Percentiles rank a stretch among this genome's conserved stretches.
phyloP scores from a whole-genome alignment of 805 yeast genomes.

The Maudiozyma barnettii region DNA sequence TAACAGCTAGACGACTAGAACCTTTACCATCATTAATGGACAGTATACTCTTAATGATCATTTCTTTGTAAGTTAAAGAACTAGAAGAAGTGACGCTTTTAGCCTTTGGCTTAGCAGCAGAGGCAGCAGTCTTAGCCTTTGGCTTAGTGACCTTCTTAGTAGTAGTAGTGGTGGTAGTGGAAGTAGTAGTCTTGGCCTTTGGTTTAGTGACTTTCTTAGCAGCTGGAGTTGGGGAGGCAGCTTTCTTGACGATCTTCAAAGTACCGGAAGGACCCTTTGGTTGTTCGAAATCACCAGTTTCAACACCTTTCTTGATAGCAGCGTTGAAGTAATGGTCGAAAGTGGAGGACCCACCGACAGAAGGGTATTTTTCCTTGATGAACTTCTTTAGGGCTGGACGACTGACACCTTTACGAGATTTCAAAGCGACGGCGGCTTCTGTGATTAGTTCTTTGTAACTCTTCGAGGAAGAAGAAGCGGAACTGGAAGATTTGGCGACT shows the following conservation, averaged over 20 bases:
- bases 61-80: conserved; percentile 19
- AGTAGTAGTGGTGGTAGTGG: conserved; percentile 4
- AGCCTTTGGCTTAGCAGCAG: conserved; percentile 10
- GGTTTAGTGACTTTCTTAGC: conserved; percentile 24
- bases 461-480: conserved; percentile 9
- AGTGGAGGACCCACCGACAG: conserved; percentile 46
- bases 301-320: conserved; percentile 76
- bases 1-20: conserved; percentile 75
- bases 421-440: conserved; percentile 58
- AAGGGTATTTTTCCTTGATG: conserved; percentile 45
- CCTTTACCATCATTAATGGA: conserved; percentile 76
- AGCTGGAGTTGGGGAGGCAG: conserved; percentile 9
- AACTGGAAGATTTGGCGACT: conserved; percentile 3
- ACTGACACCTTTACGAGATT: conserved; percentile 63
- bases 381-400: conserved; percentile 86
- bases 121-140: conserved; percentile 10
- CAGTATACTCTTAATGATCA: conserved; percentile 48
- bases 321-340: conserved; percentile 70
- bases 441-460: conserved; percentile 27
- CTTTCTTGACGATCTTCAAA: conserved; percentile 41
- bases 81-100: conserved; percentile 3
- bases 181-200: conserved; percentile 13
- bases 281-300: conserved; percentile 61
- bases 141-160: conserved; percentile 7
- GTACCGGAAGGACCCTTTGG: conserved; percentile 91